Evolutionary conservation across 2,329 filamentous ascomycete genomes (phyloP).

Genomic region (Madurella mycetomatis): DNA sequence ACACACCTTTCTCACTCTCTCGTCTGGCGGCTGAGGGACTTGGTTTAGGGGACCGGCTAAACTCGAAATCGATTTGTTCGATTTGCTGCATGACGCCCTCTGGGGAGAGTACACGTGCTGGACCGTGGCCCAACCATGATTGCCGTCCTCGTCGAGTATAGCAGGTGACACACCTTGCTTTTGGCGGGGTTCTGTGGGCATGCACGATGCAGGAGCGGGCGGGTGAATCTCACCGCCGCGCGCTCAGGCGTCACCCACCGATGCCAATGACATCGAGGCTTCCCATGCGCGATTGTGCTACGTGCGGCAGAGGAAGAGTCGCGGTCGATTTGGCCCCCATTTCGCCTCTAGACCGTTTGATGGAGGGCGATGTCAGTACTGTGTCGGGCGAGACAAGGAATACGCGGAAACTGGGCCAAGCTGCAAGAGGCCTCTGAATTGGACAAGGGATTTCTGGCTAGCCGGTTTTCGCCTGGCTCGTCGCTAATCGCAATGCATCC

Average conservation of each 20-base stretch:
- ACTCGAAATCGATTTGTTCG: constrained; percentile 8
- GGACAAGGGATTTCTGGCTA: background rate
- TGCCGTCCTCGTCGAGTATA: constrained; percentile 3
- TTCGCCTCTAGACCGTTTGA: background rate
- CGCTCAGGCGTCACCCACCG: background rate
- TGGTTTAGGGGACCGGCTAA: constrained; percentile 10
- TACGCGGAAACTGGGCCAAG: background rate
- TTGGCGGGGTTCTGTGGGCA: constrained; percentile 8
- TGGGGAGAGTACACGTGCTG: constrained; percentile 13
- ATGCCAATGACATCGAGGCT: constrained; percentile 1
- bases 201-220: background rate
- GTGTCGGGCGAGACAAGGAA: background rate
- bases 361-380: too few relatives aligned
- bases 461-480: background rate
- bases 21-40: constrained; percentile 9
- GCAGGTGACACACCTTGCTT: constrained; percentile 13
- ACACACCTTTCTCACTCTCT: background rate
- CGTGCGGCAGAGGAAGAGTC: background rate
- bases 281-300: background rate
- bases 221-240: constrained; percentile 14
- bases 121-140: constrained; percentile 13
- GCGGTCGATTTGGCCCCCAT: background rate
- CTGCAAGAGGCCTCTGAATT: constrained; percentile 4
- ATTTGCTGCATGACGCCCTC: constrained; percentile 9
- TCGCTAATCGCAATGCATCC: constrained; percentile 6